Percentiles rank a stretch among this genome's conserved stretches.
Conservation (phyloP, 805 yeast species). For the Candida rishiriensis region DNA sequence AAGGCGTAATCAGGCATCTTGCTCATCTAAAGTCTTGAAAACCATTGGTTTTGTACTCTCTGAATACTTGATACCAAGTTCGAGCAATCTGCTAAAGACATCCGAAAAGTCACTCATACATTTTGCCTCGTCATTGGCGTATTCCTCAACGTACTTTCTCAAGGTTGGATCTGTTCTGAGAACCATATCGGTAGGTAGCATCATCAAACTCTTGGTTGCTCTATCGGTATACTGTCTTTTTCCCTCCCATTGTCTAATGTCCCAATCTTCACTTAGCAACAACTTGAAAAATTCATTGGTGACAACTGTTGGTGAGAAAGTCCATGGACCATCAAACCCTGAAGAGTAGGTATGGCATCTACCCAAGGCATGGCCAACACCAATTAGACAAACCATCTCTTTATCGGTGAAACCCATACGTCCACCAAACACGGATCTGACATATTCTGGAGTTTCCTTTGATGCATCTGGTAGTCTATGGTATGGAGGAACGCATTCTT, state of each 20-base stretch:
- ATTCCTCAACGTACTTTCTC: constrained; percentile 40
- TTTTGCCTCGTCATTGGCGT: constrained; percentile 44
- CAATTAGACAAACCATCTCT: constrained; percentile 43
- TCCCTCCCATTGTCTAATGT: constrained; percentile 53
- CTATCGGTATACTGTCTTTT: constrained; percentile 61
- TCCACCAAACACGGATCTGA: constrained; percentile 37
- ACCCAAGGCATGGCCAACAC: constrained; percentile 45
- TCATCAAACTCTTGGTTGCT: constrained; percentile 50
- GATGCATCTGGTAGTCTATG: constrained; percentile 50
- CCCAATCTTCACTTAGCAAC: constrained; percentile 54
- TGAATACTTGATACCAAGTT: constrained; percentile 70
- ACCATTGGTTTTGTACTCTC: constrained; percentile 37
- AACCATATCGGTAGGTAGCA: constrained; percentile 57
- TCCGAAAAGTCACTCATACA: constrained; percentile 47
- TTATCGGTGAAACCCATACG: constrained; percentile 45
- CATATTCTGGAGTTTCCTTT: constrained; percentile 39
- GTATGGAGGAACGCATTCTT: constrained; percentile 36
- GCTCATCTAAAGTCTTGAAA: constrained; percentile 70
- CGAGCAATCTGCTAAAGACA: constrained; percentile 49
- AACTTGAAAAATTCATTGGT: constrained; percentile 69
- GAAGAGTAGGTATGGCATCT: constrained; percentile 50
- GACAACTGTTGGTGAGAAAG: constrained; percentile 70
- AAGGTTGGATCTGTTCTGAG: constrained; percentile 43
- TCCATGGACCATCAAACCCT: constrained; percentile 91
- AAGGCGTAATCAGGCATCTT: constrained; percentile 35